Conservation (phyloP, 2,329 filamentous ascomycete species). For the Penicillium sp. region DNA sequence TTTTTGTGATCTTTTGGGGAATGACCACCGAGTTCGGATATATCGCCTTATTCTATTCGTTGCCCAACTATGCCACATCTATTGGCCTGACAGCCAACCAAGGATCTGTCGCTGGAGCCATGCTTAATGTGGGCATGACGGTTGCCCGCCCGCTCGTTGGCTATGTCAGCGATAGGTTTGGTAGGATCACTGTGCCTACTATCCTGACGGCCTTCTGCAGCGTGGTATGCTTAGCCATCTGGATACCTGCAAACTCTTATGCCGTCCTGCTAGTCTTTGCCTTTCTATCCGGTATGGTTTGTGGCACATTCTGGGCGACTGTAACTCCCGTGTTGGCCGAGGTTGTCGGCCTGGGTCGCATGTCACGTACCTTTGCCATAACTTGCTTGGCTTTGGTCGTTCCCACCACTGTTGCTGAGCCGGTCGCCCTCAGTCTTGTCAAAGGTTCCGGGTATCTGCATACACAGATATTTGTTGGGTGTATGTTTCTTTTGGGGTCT, state of each 20-base stretch:
- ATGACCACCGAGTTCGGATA: conserved; percentile 59
- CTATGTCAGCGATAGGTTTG: conserved; percentile 57
- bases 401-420: conserved; percentile 6
- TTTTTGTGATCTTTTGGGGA: not conserved
- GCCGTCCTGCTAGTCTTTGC: conserved; percentile 8
- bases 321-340: conserved; percentile 6
- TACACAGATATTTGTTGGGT: conserved; percentile 52
- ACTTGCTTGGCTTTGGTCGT: not conserved
- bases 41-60: conserved; percentile 59
- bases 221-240: conserved; percentile 2
- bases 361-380: not conserved
- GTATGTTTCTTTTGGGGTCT: conserved; percentile 45
- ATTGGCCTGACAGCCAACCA: conserved; percentile 57
- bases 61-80: conserved; percentile 58
- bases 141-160: conserved; percentile 56
- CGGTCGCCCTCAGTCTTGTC: conserved; percentile 5
- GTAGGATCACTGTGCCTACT: conserved; percentile 58
- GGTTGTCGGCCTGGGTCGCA: conserved; percentile 4
- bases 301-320: conserved; percentile 3
- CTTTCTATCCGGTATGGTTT: conserved; percentile 1
- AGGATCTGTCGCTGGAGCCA: conserved; percentile 55
- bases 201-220: not conserved
- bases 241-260: not conserved
- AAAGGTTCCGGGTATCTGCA: conserved; percentile 19
- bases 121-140: conserved; percentile 61